These are phyloP conservation scores for Obba rivulosa DNA, from an alignment of 768 basidiomycete genomes.

Conservation along the genomic window DNA sequence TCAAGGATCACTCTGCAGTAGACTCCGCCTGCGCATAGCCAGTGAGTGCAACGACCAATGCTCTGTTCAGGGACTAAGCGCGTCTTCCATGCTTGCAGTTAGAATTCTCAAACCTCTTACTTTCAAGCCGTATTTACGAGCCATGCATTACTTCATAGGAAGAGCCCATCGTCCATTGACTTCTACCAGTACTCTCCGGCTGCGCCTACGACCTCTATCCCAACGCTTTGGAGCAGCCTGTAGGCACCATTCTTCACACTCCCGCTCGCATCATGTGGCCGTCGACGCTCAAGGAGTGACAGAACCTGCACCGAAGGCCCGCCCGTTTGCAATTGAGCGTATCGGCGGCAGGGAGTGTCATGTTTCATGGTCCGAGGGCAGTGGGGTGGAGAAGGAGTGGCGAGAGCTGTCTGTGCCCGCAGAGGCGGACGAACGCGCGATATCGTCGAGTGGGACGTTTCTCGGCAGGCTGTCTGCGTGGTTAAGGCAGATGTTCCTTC, in stretches of 20 bases:
- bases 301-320: neutral
- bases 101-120: too few relatives aligned
- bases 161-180: too few relatives aligned
- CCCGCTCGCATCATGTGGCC: neutral
- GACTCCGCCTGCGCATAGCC: too few relatives aligned
- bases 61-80: too few relatives aligned
- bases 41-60: too few relatives aligned
- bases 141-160: too few relatives aligned
- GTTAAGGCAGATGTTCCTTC: slow-evolving; percentile 24
- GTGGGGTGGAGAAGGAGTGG: slow-evolving; percentile 19
- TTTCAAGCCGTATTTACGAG: too few relatives aligned
- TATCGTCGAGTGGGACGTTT: slow-evolving; percentile 8
- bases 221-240: neutral
- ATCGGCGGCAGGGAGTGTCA: slow-evolving; percentile 21
- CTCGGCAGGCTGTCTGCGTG: slow-evolving; percentile 18
- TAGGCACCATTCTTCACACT: neutral
- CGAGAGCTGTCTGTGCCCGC: slow-evolving; percentile 7
- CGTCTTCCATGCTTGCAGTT: too few relatives aligned
- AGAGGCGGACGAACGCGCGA: slow-evolving; percentile 1
- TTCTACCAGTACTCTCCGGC: too few relatives aligned
- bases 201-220: too few relatives aligned
- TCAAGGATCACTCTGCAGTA: too few relatives aligned
- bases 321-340: slow-evolving; percentile 21
- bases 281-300: neutral
- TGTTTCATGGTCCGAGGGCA: slow-evolving; percentile 17